Percentiles rank a stretch among this genome's conserved stretches.
These are phyloP conservation scores for Volutella citrinella DNA, from an alignment of 2,329 filamentous ascomycete species.

Conservation along the genomic window DNA sequence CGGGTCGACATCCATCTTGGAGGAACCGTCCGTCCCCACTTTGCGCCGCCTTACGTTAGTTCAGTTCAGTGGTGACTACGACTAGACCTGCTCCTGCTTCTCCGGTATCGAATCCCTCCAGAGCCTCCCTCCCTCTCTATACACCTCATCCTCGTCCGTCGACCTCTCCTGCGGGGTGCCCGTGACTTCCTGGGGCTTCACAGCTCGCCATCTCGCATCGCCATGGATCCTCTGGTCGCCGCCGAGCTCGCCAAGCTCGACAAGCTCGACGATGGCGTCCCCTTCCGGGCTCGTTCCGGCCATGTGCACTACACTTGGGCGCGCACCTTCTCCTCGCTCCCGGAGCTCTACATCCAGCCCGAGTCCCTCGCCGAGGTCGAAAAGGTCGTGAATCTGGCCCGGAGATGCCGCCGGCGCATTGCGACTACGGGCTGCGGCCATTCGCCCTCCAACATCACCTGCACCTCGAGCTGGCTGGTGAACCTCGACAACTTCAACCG, in stretches of 20 bases:
- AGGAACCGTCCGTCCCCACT: too few relatives aligned
- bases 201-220: too few relatives aligned
- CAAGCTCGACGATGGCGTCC: conserved; percentile 42
- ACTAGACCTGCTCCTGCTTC: too few relatives aligned
- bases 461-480: conserved; percentile 89
- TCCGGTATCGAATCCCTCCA: too few relatives aligned
- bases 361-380: conserved; percentile 76
- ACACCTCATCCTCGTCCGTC: background rate
- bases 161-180: conserved; percentile 6
- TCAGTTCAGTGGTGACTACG: too few relatives aligned
- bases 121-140: background rate
- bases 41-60: too few relatives aligned
- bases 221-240: conserved; percentile 36
- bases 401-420: conserved; percentile 74
- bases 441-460: conserved; percentile 88
- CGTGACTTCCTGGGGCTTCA: too few relatives aligned
- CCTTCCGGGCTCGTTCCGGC: conserved; percentile 71
- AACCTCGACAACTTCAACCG: conserved; percentile 83
- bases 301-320: conserved; percentile 93
- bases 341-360: conserved; percentile 89
- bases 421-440: conserved; percentile 88
- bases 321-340: conserved; percentile 81
- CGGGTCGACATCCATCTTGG: too few relatives aligned
- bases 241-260: conserved; percentile 30
- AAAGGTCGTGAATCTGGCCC: conserved; percentile 77